phyloP scores from a whole-genome alignment of 1,139 yeast species.

The Yamadazyma triangularis region DNA sequence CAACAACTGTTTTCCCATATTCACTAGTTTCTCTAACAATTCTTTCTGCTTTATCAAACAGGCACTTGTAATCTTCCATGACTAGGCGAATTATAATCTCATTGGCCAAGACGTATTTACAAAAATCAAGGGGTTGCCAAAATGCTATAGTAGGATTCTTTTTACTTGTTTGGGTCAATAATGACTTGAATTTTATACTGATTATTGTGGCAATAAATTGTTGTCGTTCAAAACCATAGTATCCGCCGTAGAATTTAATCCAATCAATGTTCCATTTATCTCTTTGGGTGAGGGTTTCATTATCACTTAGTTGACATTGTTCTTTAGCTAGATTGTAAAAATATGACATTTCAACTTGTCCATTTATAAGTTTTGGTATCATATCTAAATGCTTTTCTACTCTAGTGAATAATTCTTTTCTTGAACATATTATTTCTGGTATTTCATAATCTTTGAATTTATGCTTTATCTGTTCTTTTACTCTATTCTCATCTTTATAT shows the following conservation, averaged over 20 bases:
- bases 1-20: slow-evolving; percentile 51
- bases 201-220: slow-evolving; percentile 42
- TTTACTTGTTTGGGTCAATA: slow-evolving; percentile 20
- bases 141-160: slow-evolving; percentile 46
- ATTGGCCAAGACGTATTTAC: slow-evolving; percentile 58
- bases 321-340: slow-evolving; percentile 48
- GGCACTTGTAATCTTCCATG: slow-evolving; percentile 39
- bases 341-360: slow-evolving; percentile 33
- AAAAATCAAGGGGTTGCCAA: slow-evolving; percentile 58
- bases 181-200: slow-evolving; percentile 19
- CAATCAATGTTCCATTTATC: slow-evolving; percentile 49
- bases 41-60: slow-evolving; percentile 39
- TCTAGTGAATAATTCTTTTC: slow-evolving; percentile 17
- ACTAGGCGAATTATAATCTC: slow-evolving; percentile 54
- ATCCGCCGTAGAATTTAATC: slow-evolving; percentile 52
- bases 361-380: slow-evolving; percentile 42
- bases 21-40: slow-evolving; percentile 47
- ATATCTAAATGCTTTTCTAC: slow-evolving; percentile 25
- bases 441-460: slow-evolving; percentile 19
- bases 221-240: slow-evolving; percentile 57
- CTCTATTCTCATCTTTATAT: not conserved
- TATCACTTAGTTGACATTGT: slow-evolving; percentile 30
- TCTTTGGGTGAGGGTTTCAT: slow-evolving; percentile 40
- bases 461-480: slow-evolving; percentile 9
- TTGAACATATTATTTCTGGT: slow-evolving; percentile 26